These are phyloP conservation scores for Trichoderma cornu-damae DNA, from an alignment of 2,329 filamentous ascomycete species.

Conservation along the genomic window DNA sequence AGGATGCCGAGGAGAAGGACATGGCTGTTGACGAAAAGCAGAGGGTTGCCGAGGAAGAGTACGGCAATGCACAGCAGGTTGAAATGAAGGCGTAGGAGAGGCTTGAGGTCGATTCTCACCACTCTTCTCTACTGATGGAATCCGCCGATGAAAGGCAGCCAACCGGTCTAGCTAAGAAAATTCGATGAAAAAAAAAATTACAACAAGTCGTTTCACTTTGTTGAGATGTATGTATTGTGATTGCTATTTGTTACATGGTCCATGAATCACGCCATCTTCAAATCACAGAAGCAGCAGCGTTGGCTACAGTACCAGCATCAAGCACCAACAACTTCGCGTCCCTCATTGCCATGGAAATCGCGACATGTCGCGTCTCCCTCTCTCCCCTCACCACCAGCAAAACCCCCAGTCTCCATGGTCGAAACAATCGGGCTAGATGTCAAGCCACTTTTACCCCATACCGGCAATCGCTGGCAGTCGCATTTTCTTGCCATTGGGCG, in stretches of 20 bases:
- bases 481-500: background rate
- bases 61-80: constrained; percentile 32
- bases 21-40: constrained; percentile 42
- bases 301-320: too few relatives aligned
- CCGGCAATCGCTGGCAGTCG: background rate
- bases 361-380: too few relatives aligned
- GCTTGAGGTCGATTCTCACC: background rate
- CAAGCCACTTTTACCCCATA: background rate
- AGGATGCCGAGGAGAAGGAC: constrained; percentile 46
- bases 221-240: too few relatives aligned
- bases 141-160: background rate
- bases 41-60: constrained; percentile 31
- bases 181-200: background rate
- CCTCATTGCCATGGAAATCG: too few relatives aligned
- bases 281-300: background rate
- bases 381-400: background rate
- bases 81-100: constrained; percentile 29
- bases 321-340: too few relatives aligned
- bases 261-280: background rate
- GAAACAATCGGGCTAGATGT: background rate
- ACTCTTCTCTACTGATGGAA: background rate
- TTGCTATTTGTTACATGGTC: too few relatives aligned
- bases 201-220: too few relatives aligned
- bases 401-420: background rate
- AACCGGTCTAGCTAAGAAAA: background rate